These are phyloP conservation scores for Pythium aquatile DNA, from an alignment of 352 stramenopile species.

Conservation along the genomic window DNA sequence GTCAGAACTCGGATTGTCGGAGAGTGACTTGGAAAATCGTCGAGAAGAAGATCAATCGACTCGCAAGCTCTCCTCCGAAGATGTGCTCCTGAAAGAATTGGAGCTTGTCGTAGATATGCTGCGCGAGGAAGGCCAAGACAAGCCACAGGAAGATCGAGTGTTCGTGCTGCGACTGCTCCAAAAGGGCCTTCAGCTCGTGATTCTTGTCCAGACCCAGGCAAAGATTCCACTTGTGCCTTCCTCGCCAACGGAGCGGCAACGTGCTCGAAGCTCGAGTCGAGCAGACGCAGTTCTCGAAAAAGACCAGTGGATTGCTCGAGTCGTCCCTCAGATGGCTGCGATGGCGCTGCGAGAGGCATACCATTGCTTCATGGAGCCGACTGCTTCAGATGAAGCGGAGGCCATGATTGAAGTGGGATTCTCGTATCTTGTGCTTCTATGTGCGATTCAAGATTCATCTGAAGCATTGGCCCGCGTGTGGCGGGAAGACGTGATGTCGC, in stretches of 20 bases:
- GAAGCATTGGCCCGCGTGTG: conserved; percentile 38
- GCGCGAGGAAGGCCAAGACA: conserved; percentile 36
- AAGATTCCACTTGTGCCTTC: conserved; percentile 9
- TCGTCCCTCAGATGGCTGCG: conserved; percentile 12
- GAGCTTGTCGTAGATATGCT: conserved; percentile 69
- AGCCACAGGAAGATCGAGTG: conserved; percentile 26
- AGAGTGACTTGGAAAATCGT: conserved; percentile 54
- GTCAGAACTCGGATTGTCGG: conserved; percentile 58
- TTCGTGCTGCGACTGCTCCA: conserved; percentile 62
- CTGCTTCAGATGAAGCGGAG: conserved; percentile 5
- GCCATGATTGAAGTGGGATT: conserved; percentile 42
- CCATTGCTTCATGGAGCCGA: neutral
- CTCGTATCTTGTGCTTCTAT: conserved; percentile 45
- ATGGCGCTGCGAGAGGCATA: conserved; percentile 15
- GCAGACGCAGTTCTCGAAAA: neutral
- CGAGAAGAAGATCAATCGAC: conserved; percentile 29
- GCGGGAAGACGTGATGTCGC: conserved; percentile 31
- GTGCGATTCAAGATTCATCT: conserved; percentile 3
- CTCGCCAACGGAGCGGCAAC: conserved; percentile 1
- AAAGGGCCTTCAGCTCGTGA: conserved; percentile 50
- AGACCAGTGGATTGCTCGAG: conserved; percentile 12
- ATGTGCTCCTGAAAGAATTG: conserved; percentile 55
- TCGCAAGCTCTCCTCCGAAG: conserved; percentile 36
- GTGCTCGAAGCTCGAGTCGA: neutral
- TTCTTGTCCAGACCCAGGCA: conserved; percentile 24